These are phyloP conservation scores for Vigna unguiculata DNA, from an alignment of 306 rosid genomes.

Conservation along the genomic window DNA sequence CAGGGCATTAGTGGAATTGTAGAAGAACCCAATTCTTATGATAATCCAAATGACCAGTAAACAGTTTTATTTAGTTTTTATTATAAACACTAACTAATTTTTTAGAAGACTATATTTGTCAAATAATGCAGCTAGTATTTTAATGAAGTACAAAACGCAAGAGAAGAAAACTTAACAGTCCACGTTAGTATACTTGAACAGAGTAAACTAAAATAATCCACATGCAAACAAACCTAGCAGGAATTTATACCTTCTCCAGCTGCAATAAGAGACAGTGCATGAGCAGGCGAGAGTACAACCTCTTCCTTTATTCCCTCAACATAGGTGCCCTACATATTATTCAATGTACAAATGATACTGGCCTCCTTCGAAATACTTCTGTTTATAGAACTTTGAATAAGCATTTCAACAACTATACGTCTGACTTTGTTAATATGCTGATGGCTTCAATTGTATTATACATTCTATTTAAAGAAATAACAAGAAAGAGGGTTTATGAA, in stretches of 20 bases:
- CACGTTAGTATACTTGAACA: constrained; percentile 25
- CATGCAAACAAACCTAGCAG: constrained; percentile 24
- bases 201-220: constrained; percentile 36
- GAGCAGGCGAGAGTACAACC: constrained; percentile 99
- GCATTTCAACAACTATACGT: constrained; percentile 11
- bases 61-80: constrained; percentile 2
- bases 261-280: constrained; percentile 95
- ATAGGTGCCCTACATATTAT: constrained; percentile 81
- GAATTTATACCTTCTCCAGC: constrained; percentile 92
- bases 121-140: constrained; percentile 14
- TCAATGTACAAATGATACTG: constrained; percentile 42
- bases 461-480: constrained; percentile 14
- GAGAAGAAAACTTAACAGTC: constrained; percentile 12
- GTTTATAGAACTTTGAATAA: constrained; percentile 27
- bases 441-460: constrained; percentile 5
- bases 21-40: constrained; percentile 35
- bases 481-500: neutral
- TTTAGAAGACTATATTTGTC: constrained; percentile 19
- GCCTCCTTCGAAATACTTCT: constrained; percentile 39
- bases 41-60: constrained; percentile 36
- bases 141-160: constrained; percentile 25
- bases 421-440: constrained; percentile 11
- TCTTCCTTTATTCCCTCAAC: constrained; percentile 99
- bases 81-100: constrained; percentile 37
- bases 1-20: constrained; percentile 31